A percentile compares a stretch with the other conserved stretches of the same genome.
phyloP scores from a whole-genome alignment of 2,329 filamentous ascomycete species.

The Leptographium lundbergii region DNA sequence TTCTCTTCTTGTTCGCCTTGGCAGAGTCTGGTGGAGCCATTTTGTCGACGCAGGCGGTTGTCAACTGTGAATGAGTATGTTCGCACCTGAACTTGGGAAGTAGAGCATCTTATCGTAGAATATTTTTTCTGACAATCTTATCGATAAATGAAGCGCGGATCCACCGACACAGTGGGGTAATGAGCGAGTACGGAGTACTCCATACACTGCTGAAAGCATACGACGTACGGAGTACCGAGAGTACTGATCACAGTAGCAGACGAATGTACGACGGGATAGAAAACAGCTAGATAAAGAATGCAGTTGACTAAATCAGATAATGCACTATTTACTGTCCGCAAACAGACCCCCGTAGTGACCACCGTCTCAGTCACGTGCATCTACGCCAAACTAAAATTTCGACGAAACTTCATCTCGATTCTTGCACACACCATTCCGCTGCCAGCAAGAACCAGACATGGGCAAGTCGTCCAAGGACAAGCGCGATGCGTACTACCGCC shows the following conservation, averaged over 20 bases:
- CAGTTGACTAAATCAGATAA: no score
- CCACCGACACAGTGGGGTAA: background rate
- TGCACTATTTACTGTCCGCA: no score
- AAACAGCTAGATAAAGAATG: no score
- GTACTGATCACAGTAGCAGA: no score
- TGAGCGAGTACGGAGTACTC: no score
- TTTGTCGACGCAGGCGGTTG: background rate
- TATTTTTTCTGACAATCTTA: background rate
- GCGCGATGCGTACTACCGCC: constrained; percentile 91
- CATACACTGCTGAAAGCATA: no score
- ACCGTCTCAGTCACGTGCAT: background rate
- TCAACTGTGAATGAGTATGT: background rate
- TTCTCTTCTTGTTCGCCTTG: constrained; percentile 1
- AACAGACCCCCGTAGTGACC: no score
- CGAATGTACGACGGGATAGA: no score
- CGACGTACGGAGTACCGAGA: no score
- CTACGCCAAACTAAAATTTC: background rate
- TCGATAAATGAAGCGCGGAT: background rate
- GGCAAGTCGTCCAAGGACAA: constrained; percentile 98
- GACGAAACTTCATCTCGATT: background rate
- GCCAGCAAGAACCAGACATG: constrained; percentile 30
- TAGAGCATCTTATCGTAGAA: background rate
- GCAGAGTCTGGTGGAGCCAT: background rate
- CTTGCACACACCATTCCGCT: background rate
- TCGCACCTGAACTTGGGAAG: background rate